Conservation (phyloP, 2,329 filamentous ascomycete species). For the Dactylellina drechsleri region DNA sequence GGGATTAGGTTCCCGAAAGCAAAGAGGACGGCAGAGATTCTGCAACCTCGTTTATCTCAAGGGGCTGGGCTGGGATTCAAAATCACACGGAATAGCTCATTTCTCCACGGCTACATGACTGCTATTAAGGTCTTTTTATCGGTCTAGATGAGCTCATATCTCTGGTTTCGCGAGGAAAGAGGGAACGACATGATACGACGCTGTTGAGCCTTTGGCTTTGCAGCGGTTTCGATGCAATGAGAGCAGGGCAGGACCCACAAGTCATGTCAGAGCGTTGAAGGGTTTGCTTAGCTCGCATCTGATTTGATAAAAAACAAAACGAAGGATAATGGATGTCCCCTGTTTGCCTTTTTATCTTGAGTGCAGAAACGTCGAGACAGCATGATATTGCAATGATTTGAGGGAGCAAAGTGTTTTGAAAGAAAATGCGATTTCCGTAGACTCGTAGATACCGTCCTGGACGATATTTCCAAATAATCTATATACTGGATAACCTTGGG, state of each 20-base stretch:
- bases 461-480: not conserved
- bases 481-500: not conserved
- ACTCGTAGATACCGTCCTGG: not conserved
- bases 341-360: constrained; percentile 34
- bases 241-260: constrained; percentile 26
- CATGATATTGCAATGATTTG: not conserved
- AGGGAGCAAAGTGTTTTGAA: not conserved
- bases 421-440: not conserved
- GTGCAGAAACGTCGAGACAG: constrained; percentile 21
- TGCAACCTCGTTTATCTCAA: not conserved
- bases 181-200: not conserved
- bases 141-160: not conserved
- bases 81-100: not conserved
- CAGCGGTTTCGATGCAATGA: not conserved
- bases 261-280: constrained; percentile 40
- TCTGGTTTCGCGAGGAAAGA: not conserved
- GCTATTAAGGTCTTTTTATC: not conserved
- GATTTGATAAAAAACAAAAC: constrained; percentile 13
- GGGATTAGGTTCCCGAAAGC: not conserved
- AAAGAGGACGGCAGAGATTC: constrained; percentile 2
- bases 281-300: constrained; percentile 27
- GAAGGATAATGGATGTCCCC: constrained; percentile 23
- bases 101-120: not conserved
- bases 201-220: not conserved
- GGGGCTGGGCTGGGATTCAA: constrained; percentile 3